phyloP scores from a whole-genome alignment of 768 basidiomycete genomes.

The Trametes cinnabarina region DNA sequence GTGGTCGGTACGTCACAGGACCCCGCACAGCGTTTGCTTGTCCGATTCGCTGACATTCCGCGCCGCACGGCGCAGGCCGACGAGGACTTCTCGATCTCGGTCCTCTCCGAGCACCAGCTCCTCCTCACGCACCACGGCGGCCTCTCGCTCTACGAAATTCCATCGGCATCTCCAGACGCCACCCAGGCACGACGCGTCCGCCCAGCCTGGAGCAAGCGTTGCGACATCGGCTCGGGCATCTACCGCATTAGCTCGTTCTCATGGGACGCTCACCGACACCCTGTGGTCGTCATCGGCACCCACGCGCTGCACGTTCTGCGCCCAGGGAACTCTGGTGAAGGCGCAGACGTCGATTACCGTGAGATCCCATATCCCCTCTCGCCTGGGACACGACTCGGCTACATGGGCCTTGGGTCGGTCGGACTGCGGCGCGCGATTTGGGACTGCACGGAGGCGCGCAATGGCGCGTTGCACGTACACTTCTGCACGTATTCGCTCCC shows the following conservation, averaged over 20 bases:
- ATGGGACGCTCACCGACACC: constrained; percentile 9
- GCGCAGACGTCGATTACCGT: constrained; percentile 6
- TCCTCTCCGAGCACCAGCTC: constrained; percentile 12
- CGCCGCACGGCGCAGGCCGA: constrained; percentile 5
- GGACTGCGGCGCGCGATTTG: constrained; percentile 17
- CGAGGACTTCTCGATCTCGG: constrained; percentile 17
- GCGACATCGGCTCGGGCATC: constrained; percentile 19
- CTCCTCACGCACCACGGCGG: constrained; percentile 19
- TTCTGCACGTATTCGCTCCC: constrained; percentile 18
- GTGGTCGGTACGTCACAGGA: constrained; percentile 13
- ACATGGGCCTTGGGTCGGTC: constrained; percentile 14
- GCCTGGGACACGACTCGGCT: background rate
- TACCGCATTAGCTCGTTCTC: constrained; percentile 16
- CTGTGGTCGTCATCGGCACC: constrained; percentile 13
- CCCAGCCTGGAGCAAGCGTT: constrained; percentile 14
- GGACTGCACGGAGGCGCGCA: constrained; percentile 16
- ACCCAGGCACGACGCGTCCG: background rate
- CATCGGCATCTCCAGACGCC: background rate
- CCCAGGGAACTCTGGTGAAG: background rate
- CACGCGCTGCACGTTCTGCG: constrained; percentile 14
- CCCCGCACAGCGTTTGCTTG: background rate
- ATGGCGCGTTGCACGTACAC: constrained; percentile 13
- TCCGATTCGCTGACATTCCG: background rate
- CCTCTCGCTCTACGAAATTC: constrained; percentile 12
- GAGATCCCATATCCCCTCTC: constrained; percentile 13